These are phyloP conservation scores for Afroboletus lepidellus DNA, from an alignment of 1,284 basidiomycete genomes.

Conservation along the genomic window DNA sequence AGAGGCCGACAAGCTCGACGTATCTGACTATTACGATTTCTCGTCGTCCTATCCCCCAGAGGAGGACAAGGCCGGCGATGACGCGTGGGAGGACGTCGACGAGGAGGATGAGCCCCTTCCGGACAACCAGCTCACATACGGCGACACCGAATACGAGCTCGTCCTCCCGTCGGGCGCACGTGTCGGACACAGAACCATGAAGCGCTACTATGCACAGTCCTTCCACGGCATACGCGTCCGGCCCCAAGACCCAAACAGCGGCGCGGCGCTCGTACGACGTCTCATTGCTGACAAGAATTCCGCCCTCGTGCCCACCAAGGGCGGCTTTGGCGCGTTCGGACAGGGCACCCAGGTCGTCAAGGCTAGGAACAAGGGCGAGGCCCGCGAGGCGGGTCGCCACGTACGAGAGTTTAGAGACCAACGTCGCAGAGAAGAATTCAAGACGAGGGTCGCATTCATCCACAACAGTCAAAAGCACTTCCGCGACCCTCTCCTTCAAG, in stretches of 20 bases:
- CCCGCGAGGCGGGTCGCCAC: constrained; percentile 88
- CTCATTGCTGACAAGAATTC: constrained; percentile 79
- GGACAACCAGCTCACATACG: constrained; percentile 62
- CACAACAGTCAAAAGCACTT: constrained; percentile 92
- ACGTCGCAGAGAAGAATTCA: constrained; percentile 77
- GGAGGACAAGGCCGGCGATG: constrained; percentile 9
- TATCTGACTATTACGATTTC: constrained; percentile 96
- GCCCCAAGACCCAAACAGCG: constrained; percentile 63
- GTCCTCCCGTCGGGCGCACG: constrained; percentile 91
- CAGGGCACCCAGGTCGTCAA: constrained; percentile 79
- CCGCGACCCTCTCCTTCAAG: constrained; percentile 51
- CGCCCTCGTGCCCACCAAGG: constrained; percentile 79
- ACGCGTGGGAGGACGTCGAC: constrained; percentile 60
- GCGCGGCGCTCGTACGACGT: constrained; percentile 70
- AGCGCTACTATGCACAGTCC: constrained; percentile 86
- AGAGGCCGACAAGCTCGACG: constrained; percentile 78
- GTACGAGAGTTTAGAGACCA: constrained; percentile 85
- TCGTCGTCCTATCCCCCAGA: constrained; percentile 66
- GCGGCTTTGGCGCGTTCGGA: constrained; percentile 85
- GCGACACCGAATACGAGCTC: constrained; percentile 84
- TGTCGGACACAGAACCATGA: constrained; percentile 89
- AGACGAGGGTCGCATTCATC: constrained; percentile 74
- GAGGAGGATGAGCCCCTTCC: constrained; percentile 42
- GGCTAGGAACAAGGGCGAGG: constrained; percentile 94
- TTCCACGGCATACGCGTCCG: constrained; percentile 47